Evolutionary conservation across 2,329 filamentous ascomycete genomes (phyloP).

Genomic region (Colletotrichum musicola): DNA sequence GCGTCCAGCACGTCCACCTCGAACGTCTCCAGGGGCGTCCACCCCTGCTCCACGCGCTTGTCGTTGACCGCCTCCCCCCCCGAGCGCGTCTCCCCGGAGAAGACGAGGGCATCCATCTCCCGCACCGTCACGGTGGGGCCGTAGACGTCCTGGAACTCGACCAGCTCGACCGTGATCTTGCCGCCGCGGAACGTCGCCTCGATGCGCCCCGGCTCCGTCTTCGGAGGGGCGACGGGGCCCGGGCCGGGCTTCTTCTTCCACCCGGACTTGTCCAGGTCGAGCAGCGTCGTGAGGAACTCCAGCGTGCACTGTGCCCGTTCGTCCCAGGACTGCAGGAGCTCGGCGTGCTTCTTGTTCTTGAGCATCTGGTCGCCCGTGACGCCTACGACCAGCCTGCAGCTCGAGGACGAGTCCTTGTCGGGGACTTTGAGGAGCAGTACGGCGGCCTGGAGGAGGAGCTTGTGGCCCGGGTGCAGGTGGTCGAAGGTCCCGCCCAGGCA

Average conservation of each 20-base stretch:
- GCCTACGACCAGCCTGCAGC: slow-evolving; percentile 79
- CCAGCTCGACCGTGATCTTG: slow-evolving; percentile 78
- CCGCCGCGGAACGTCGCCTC: slow-evolving; percentile 70
- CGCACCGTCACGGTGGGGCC: slow-evolving; percentile 91
- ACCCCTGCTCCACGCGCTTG: slow-evolving; percentile 81
- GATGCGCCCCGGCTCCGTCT: slow-evolving; percentile 54
- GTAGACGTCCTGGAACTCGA: slow-evolving; percentile 88
- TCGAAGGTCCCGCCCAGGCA: slow-evolving; percentile 96
- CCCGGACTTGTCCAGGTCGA: slow-evolving; percentile 56
- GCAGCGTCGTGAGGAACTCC: slow-evolving; percentile 78
- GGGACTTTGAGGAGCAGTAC: slow-evolving; percentile 75
- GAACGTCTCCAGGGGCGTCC: slow-evolving; percentile 81
- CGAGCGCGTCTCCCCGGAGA: slow-evolving; percentile 87
- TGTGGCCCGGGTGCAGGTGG: slow-evolving; percentile 94
- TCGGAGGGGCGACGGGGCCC: background rate
- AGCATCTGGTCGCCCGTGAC: slow-evolving; percentile 91
- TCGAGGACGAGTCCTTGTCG: slow-evolving; percentile 49
- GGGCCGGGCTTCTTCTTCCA: slow-evolving; percentile 52
- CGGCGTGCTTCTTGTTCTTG: slow-evolving; percentile 88
- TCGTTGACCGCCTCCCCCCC: slow-evolving; percentile 90
- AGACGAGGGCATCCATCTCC: slow-evolving; percentile 82
- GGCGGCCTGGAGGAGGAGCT: slow-evolving; percentile 92
- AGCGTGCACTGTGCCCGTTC: slow-evolving; percentile 77
- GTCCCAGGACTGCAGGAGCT: slow-evolving; percentile 85
- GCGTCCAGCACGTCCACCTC: slow-evolving; percentile 91